These are phyloP conservation scores for Mesotaenium endlicherianum DNA, from an alignment of 139 green algal species.

Conservation along the genomic window DNA sequence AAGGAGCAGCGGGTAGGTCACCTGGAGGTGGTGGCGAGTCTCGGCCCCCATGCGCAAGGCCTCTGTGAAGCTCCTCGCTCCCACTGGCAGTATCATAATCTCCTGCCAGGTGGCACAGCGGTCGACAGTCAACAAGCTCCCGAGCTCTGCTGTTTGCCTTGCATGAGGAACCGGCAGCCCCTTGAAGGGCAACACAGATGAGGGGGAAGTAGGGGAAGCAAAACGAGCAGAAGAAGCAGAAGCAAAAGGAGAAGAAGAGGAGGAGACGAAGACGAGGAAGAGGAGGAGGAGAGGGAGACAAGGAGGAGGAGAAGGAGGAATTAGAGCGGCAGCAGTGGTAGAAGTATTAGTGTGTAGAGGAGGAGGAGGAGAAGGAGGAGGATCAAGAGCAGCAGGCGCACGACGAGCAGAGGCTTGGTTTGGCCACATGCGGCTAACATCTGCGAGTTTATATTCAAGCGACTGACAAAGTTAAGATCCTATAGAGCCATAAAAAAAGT, in stretches of 20 bases:
- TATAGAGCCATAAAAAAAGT: no score
- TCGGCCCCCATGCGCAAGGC: constrained; percentile 88
- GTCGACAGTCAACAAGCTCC: not conserved
- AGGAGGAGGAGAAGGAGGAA: not conserved
- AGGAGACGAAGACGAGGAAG: constrained; percentile 4
- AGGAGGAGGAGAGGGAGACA: not conserved
- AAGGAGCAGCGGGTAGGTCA: no score
- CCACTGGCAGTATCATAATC: constrained; percentile 98
- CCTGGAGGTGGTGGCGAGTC: constrained; percentile 97
- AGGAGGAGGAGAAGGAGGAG: not conserved
- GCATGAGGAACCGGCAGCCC: no score
- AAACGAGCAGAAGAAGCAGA: no score
- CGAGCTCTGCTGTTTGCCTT: no score
- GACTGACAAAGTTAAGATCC: no score
- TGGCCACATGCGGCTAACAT: no score
- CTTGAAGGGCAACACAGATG: no score
- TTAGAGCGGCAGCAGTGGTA: not conserved
- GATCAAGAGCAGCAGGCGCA: not conserved
- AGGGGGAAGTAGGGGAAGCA: no score
- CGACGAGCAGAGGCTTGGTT: not conserved
- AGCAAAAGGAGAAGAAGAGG: constrained; percentile 12
- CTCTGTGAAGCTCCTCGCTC: constrained; percentile 79
- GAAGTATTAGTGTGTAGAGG: not conserved
- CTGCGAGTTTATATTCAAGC: no score
- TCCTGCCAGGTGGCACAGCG: constrained; percentile 59